Base-by-base conservation (phyloP, 2,329 filamentous ascomycete genomes). In the Golovinomyces cichoracearum region DNA sequence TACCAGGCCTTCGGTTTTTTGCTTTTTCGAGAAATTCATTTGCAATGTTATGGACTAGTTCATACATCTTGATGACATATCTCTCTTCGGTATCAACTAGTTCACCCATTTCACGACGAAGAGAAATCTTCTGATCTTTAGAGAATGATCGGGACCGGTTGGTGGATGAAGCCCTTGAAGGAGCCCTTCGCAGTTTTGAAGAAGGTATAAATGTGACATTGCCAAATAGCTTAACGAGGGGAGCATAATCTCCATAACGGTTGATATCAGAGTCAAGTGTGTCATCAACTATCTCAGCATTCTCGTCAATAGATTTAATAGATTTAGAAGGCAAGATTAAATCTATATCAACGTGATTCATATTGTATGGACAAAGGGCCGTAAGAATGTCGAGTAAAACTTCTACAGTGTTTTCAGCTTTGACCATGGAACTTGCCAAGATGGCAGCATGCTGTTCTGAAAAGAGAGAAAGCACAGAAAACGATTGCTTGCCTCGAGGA, bases 361-460 rank as follows among this genome's bases (percentile, higher is more conserved):
- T 67, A 55, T 80, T 78, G 60, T 92, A 83, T 33, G 86, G 78
- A 58, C 81, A 80, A 52, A 93, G 71, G 15, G 85, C 81, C 49
- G 75, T 72, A 50, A 80, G 74, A 49, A 98, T 67, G 51, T 80
- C 78, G 40, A 73, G 69, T 49, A 92, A 73, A 23, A 90, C 73
- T 15, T 85, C 78, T 35, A 68, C 65, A 1, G 77, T 73, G 60
- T 85, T 81, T 44, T 93, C 84, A 54, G 88, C 78, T 64, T 73
- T 78, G 53, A 78, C 72, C 78, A 95, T 90, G 47, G 76, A 75
- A 62, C 81, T 80, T 48, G 88, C 86, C 51, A 98, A 66, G 58
- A 93, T 83, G 40, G 86, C 90, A 19, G 88, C 85, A 71, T 98
- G 90, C 63, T 88, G 78, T 61, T 94, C 85, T 53, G 81, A 75